Percentiles rank a stretch among this genome's conserved stretches.
These are phyloP conservation scores for Drosera spatulata DNA, from an alignment of 179 eudicot species.

Conservation along the genomic window DNA sequence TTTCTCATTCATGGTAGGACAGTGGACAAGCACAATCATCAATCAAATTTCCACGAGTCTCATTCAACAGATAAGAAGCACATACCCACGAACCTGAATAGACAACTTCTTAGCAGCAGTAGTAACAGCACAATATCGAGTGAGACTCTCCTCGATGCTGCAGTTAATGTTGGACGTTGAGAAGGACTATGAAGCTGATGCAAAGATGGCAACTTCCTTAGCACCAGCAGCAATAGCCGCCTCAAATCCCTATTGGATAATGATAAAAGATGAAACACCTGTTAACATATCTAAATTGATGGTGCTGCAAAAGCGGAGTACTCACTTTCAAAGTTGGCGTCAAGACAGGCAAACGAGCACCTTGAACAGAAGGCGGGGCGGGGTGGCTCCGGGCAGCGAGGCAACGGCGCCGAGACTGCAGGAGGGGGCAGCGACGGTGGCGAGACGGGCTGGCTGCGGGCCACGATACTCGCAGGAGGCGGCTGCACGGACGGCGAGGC, in stretches of 20 bases:
- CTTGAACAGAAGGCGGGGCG: too few relatives aligned
- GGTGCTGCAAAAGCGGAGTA: neutral
- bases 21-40: neutral
- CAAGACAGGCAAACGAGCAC: slow-evolving; percentile 64
- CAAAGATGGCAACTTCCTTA: slow-evolving; percentile 94
- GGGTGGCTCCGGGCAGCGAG: too few relatives aligned
- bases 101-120: slow-evolving; percentile 52
- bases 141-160: slow-evolving; percentile 85
- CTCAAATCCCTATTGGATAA: slow-evolving; percentile 71
- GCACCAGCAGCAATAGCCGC: slow-evolving; percentile 96
- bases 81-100: slow-evolving; percentile 93
- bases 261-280: neutral
- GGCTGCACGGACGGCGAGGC: too few relatives aligned
- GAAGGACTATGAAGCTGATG: slow-evolving; percentile 95
- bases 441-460: too few relatives aligned
- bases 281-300: neutral
- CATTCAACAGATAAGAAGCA: neutral
- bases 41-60: neutral
- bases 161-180: slow-evolving; percentile 88
- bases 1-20: too few relatives aligned
- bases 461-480: too few relatives aligned
- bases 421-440: too few relatives aligned
- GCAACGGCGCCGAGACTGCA: too few relatives aligned
- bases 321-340: slow-evolving; percentile 79
- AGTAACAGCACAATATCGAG: slow-evolving; percentile 73